Base-by-base conservation (phyloP, 208 protist genomes). In the Tritrichomonas musculus region DNA sequence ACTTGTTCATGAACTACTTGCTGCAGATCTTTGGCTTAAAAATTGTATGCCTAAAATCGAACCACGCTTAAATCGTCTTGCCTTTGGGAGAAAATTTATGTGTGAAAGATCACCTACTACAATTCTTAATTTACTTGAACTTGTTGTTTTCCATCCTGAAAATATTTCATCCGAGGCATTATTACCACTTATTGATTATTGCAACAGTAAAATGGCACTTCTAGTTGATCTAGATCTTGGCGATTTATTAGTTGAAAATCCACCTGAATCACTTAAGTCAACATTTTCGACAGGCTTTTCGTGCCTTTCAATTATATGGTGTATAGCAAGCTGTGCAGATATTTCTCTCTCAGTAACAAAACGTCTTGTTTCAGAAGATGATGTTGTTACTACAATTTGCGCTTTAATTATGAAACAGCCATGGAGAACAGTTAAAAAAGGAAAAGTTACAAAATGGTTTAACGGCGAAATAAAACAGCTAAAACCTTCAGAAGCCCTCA, bases 131-230 rank as follows among this genome's bases (percentile, higher is more conserved):
- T 47, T 88, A 4, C 27, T 88, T 8, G 77, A 49, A 53, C 47
- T 88, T 39, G 77, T 88, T 57, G 77, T 88, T 88, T 88, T 57
- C 47, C 44, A 88, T n/a, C 77, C 77, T 33, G 77, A 88, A 36
- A 30, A 49, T 55, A 25, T 88, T 17, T 55, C 47, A 57, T 36
- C 47, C 25, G 77, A 88, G 57, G 77, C n/a, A 17, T 57, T 88
- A 33, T 27, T 88, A 13, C 77, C 77, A 39, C 41, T 88, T 57
- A 88, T 88, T 17, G 77, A 88, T 57, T 88, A 44, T 17, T 88
- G 77, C 17, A 49, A 44, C 39, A 49, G 17, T 0, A 53, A 88
- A 60, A 44, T 88, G 9, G 77, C 77, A 2, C 4, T 17, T n/a
- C 47, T 88, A 17, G n/a, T 47, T 8, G 8, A 88, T 0, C 25